A percentile compares a stretch with the other conserved stretches of the same genome.
Evolutionary conservation across 805 yeast genomes (phyloP).

Genomic region (Isabelozyma heimii): DNA sequence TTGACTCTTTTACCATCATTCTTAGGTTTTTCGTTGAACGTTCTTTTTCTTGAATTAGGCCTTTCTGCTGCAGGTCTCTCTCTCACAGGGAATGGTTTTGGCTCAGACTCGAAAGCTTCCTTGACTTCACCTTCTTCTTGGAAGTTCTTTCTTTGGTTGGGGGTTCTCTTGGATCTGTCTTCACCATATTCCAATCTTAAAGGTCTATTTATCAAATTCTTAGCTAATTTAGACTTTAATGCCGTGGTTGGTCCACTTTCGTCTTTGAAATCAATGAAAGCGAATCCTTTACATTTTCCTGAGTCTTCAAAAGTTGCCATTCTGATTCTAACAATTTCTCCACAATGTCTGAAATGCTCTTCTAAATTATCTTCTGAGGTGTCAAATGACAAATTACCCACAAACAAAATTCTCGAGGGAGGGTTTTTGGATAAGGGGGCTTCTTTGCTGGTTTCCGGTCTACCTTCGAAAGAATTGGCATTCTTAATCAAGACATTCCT

Average conservation of each 20-base stretch:
- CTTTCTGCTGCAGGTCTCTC: constrained; percentile 7
- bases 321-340: constrained; percentile 77
- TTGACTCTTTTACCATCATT: constrained; percentile 50
- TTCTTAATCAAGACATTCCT: constrained; percentile 83
- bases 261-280: constrained; percentile 82
- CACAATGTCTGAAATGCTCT: constrained; percentile 87
- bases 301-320: constrained; percentile 98
- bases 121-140: constrained; percentile 5
- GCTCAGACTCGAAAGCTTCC: constrained; percentile 6
- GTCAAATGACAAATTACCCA: constrained; percentile 91
- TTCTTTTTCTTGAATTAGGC: constrained; percentile 5
- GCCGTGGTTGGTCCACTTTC: constrained; percentile 84
- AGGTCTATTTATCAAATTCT: constrained; percentile 67
- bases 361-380: constrained; percentile 77
- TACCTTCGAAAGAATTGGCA: constrained; percentile 78
- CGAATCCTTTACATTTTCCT: constrained; percentile 96
- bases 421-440: constrained; percentile 64
- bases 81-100: constrained; percentile 1
- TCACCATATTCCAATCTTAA: constrained; percentile 91
- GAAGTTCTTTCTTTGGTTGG: constrained; percentile 26
- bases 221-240: constrained; percentile 65
- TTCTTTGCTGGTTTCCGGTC: constrained; percentile 56
- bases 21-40: constrained; percentile 5
- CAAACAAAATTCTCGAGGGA: constrained; percentile 84
- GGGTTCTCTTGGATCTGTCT: constrained; percentile 79